These are phyloP conservation scores for Calamus simplicifolius DNA, from an alignment of 176 grass and related monocot genomes.

Conservation along the genomic window DNA sequence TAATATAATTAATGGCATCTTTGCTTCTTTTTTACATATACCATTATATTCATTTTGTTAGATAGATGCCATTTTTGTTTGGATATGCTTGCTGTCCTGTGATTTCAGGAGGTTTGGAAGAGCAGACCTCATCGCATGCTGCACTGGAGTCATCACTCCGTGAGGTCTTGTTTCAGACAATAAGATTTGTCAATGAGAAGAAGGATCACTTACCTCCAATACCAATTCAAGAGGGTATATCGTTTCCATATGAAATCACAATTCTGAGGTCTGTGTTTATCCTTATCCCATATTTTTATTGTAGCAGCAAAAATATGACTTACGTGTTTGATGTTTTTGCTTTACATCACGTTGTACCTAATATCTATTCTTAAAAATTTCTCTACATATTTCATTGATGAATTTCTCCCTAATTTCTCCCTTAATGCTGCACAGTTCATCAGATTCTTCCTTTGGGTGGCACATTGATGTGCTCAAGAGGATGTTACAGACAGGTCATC, in stretches of 20 bases:
- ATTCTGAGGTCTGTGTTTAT: constrained; percentile 24
- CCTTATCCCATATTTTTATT: constrained; percentile 2
- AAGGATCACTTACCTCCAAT: constrained; percentile 36
- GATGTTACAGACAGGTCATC: constrained; percentile 39
- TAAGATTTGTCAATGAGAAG: constrained; percentile 35
- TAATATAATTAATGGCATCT: background rate
- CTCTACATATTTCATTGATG: too few relatives aligned
- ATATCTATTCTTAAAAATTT: too few relatives aligned
- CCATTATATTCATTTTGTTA: too few relatives aligned
- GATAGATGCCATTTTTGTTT: too few relatives aligned
- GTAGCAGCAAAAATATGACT: too few relatives aligned
- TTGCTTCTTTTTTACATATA: too few relatives aligned
- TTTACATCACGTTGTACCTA: too few relatives aligned
- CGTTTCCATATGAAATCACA: constrained; percentile 35
- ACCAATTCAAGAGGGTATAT: constrained; percentile 25
- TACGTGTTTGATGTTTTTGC: too few relatives aligned
- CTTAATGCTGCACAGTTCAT: constrained; percentile 17
- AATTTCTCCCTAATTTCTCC: too few relatives aligned
- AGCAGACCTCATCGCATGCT: constrained; percentile 10
- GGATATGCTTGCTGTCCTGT: too few relatives aligned
- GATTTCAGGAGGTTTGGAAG: constrained; percentile 20
- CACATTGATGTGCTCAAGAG: constrained; percentile 28
- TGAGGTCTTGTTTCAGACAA: constrained; percentile 28
- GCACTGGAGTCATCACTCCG: constrained; percentile 24
- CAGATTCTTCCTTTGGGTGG: constrained; percentile 27